These are phyloP conservation scores for Verruconis gallopava DNA, from an alignment of 2,329 filamentous ascomycete genomes.

Conservation along the genomic window DNA sequence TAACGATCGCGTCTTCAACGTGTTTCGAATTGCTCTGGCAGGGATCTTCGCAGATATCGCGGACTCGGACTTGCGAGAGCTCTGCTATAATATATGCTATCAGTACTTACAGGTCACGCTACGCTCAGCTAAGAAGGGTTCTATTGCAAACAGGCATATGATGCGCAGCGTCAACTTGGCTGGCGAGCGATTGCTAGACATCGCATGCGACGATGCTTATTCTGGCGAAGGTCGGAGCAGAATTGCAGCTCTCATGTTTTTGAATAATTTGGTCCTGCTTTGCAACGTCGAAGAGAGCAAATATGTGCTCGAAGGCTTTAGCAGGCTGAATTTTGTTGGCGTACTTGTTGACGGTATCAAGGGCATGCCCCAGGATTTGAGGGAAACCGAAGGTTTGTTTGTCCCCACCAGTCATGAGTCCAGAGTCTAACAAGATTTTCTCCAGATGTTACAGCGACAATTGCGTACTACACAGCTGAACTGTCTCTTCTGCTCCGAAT, in stretches of 20 bases:
- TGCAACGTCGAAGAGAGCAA: constrained; percentile 58
- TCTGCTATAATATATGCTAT: constrained; percentile 87
- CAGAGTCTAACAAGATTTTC: too few relatives aligned
- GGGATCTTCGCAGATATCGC: constrained; percentile 65
- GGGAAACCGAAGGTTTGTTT: constrained; percentile 22
- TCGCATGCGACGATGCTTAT: constrained; percentile 87
- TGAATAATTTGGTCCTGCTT: constrained; percentile 63
- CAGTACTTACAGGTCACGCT: constrained; percentile 55
- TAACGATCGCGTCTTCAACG: constrained; percentile 77
- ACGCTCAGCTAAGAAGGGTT: constrained; percentile 17
- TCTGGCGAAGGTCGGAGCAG: constrained; percentile 70
- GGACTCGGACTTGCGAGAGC: constrained; percentile 58
- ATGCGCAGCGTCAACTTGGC: constrained; percentile 63
- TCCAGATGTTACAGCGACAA: constrained; percentile 40
- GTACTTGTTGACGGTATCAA: constrained; percentile 82
- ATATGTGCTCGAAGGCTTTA: constrained; percentile 65
- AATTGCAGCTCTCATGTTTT: constrained; percentile 72
- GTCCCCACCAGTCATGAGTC: too few relatives aligned
- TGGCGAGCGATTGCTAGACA: constrained; percentile 70
- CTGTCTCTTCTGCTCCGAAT: constrained; percentile 74
- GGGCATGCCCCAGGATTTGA: constrained; percentile 55
- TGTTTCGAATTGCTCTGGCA: constrained; percentile 76
- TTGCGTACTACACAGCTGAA: constrained; percentile 57
- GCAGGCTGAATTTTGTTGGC: constrained; percentile 79
- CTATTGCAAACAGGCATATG: constrained; percentile 33